Percentiles rank a stretch among this genome's conserved stretches.
Evolutionary conservation across 352 stramenopile genomes (phyloP).

Genomic region (Globisporangium takayamanum): DNA sequence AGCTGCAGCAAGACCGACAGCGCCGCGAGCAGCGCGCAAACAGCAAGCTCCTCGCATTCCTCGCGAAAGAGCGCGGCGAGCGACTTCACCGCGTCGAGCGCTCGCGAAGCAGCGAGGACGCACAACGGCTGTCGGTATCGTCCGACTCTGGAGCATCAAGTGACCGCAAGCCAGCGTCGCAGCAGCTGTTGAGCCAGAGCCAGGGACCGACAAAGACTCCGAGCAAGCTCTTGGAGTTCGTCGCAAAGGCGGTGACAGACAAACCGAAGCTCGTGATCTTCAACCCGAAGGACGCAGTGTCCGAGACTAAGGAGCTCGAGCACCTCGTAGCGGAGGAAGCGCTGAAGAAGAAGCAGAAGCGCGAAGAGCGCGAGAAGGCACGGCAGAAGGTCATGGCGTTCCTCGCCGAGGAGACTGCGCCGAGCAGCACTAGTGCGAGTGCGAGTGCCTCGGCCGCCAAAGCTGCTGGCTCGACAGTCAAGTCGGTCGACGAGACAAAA

Average conservation of each 20-base stretch:
- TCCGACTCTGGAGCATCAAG: conserved; percentile 18
- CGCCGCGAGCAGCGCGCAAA: conserved; percentile 29
- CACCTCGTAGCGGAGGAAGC: conserved; percentile 36
- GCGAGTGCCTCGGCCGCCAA: conserved; percentile 3
- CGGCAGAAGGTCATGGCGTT: conserved; percentile 41
- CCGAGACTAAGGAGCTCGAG: conserved; percentile 26
- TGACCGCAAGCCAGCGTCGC: too few relatives aligned
- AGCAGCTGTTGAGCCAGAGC: too few relatives aligned
- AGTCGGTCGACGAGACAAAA: conserved; percentile 42
- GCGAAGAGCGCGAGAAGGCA: conserved; percentile 35
- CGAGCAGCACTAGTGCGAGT: conserved; percentile 9
- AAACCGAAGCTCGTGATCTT: conserved; percentile 52
- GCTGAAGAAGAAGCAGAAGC: conserved; percentile 35
- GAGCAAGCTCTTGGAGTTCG: conserved; percentile 48
- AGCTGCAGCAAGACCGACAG: conserved; percentile 5
- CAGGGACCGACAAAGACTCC: conserved; percentile 4
- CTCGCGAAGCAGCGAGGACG: conserved; percentile 6
- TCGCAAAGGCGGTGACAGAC: conserved; percentile 41
- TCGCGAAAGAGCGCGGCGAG: conserved; percentile 45
- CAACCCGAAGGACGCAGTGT: conserved; percentile 37
- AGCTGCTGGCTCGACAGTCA: conserved; percentile 26
- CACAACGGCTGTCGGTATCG: conserved; percentile 18
- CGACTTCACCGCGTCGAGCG: conserved; percentile 29
- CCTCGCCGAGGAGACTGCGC: conserved; percentile 32
- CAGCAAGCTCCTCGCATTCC: conserved; percentile 51